Base-by-base conservation (phyloP, 2,329 filamentous ascomycete species). In the Penicillium psychrosexuale region DNA sequence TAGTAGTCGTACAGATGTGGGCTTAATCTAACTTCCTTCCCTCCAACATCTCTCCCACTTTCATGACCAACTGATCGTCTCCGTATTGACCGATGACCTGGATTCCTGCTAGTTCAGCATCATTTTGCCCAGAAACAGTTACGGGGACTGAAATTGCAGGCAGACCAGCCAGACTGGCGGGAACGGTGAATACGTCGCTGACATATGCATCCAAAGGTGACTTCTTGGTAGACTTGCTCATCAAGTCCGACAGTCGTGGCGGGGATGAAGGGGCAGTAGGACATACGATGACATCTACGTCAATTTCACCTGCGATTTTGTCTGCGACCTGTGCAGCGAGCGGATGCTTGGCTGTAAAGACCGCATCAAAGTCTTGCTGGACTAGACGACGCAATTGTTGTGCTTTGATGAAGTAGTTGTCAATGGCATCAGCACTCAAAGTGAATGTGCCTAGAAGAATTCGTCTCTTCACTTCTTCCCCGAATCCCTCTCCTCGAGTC, bases 331-430 rank as follows among this genome's bases (percentile, higher is more conserved):
- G 45, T 36, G 57, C 54, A 34, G 58, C 57, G 4, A 97, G 79
- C 3, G 88, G 88, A 67, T 96, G 92, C 3, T 76, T 75, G 40
- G 84, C 73, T 15, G 75, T 73, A 69, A 99, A 97, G 0, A 90
- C 86, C 2, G 81, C 76, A 72, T 97, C 85, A 70, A 99, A 99
- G 68, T 99, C 94, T 33, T 79, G 78, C 69, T 94, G 88, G 2
- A 99, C 90, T 17, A 96, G 78, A 51, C 90, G 82, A 1, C 94
- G 87, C 37, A 97, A 84, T 61, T 87, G 88, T 75, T 99, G 94
- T 43, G 94, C 94, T 70, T 96, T 89, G 59, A 96, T 84, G 68
- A 99, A 99, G 74, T 97, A 97, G 71, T 97, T 99, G 72, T 96
- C 89, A 68, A 95, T 94, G 9, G 91, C 91, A 58, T 89, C 85